Base-by-base conservation (phyloP, 2,329 filamentous ascomycete genomes). In the Zelopaecilomyces penicillatus region DNA sequence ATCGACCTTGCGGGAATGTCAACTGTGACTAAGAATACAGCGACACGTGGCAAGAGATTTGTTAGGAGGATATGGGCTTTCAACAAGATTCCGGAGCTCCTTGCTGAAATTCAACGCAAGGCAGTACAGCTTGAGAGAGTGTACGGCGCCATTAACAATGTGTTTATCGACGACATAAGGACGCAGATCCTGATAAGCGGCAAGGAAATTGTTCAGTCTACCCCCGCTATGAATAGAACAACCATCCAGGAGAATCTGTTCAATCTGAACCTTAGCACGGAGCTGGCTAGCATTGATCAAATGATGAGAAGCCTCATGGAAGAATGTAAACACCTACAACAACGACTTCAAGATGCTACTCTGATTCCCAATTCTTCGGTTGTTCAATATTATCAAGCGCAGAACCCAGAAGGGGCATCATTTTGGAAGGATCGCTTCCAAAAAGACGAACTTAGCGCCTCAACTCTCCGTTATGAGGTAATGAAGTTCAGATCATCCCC, bases 401-500 rank as follows among this genome's bases (percentile, higher is more conserved):
- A 47, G 26, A 43, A 50, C 39, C 47, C 44, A 32, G 47, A 50
- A 40, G 47, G 44, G n/a, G 38, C 42, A 41, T 39, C 46, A 34
- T 49, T 49, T 43, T 49, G 46, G 46, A 49, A 46, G 37, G 39
- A 49, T 45, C 44, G 40, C 36, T 46, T 49, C 36, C 46, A 49
- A 34, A 49, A 43, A 38, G 37, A 32, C 9, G 45, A 45, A 42
- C 35, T 49, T n/a, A 43, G 37, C 39, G 32, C 41, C 35, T 45
- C 46, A 31, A 42, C 42, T 39, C 39, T 48, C 32, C 46, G 46
- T 36, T 48, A 45, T 32, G 46, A 48, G 46, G 46, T 48, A 31
- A 48, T 39, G 32, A 34, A 9, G 32, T n/a, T 34, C n/a, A 34
- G n/a, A 34, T 19, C 19, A 19, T 19, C 19, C 19, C 19, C 19